Base-by-base conservation (phyloP, 352 stramenopile species). In the Globisporangium spinosum region DNA sequence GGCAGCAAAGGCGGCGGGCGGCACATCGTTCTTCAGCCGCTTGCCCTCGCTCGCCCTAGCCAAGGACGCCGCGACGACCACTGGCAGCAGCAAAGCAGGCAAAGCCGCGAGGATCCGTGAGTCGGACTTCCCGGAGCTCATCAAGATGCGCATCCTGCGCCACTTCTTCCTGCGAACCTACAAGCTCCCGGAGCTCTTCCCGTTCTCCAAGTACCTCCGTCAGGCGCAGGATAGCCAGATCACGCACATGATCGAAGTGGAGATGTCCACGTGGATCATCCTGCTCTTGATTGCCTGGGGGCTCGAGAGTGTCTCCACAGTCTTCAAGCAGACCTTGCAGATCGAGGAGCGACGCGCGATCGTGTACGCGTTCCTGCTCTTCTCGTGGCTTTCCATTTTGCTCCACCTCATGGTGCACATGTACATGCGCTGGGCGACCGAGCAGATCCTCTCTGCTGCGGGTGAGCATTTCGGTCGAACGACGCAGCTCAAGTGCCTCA, bases 191-290 rank as follows among this genome's bases (percentile, higher is more conserved):
- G 72, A 87, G 58, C 72, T 89, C 8, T 85, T 85, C 27, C 82
- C 85, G 10, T 93, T 90, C 66, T 79, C 79, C 66, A 93, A 93
- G 69, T 93, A 93, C 67, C 53, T 93, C 8, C 77, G 80, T 56
- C 80, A 87, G 9, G 83, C 80, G 3, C 85, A 91, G 71, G 83
- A 88, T 15, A 90, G 83, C 68, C 82, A 94, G 66, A 90, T 94
- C 62, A 87, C 76, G 17, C 77, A 94, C 66, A 85, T 94, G 76
- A 89, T 94, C 45, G 83, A 94, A 23, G 82, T 94, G 5, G 69
- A 91, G 43, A 76, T 89, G 20, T 84, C 79, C 6, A 89, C 80
- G 70, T 94, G 80, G 82, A 47, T 89, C 3, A 45, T 90, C 5
- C 68, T 90, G 13, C 64, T 90, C 0, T 58, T 67, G 20, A 70